Percentiles rank a stretch among this genome's conserved stretches.
Conservation (phyloP, 2,329 filamentous ascomycete genomes). For the Coleophoma eucalyptorum region DNA sequence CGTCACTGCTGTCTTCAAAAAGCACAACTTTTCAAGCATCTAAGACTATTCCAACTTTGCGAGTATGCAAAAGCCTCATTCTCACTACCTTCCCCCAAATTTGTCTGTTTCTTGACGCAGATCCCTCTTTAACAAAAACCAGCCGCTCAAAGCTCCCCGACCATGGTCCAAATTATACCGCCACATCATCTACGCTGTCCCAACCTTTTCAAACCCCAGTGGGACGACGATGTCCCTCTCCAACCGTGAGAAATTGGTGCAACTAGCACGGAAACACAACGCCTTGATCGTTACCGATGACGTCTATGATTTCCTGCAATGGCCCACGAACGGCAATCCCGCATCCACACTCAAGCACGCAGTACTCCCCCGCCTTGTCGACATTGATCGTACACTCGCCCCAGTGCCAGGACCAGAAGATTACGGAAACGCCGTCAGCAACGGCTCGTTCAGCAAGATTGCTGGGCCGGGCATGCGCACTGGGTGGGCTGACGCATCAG, state of each 20-base stretch:
- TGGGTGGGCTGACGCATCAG: conserved; percentile 80
- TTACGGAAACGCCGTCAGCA: conserved; percentile 81
- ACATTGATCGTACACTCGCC: conserved; percentile 69
- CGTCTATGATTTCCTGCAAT: conserved; percentile 91
- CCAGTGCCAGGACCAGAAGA: conserved; percentile 47
- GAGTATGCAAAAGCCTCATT: too few relatives aligned
- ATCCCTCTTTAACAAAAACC: background rate
- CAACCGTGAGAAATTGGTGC: conserved; percentile 65
- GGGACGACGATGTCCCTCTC: conserved; percentile 74
- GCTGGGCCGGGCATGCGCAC: conserved; percentile 76
- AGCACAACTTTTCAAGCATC: too few relatives aligned
- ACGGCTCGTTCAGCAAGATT: conserved; percentile 89
- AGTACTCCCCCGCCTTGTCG: conserved; percentile 68
- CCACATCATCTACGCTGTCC: conserved; percentile 84
- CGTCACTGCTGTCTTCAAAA: too few relatives aligned
- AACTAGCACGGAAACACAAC: conserved; percentile 73
- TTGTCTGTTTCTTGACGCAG: too few relatives aligned
- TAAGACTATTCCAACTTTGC: too few relatives aligned
- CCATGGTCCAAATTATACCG: conserved; percentile 74
- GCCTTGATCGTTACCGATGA: conserved; percentile 86
- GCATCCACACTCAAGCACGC: conserved; percentile 6
- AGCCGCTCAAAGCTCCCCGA: conserved; percentile 16
- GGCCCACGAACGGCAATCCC: conserved; percentile 43
- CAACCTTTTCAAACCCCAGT: conserved; percentile 86
- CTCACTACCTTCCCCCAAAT: too few relatives aligned